Conservation (phyloP, 2,329 filamentous ascomycete species). For the Polytolypa hystricis region DNA sequence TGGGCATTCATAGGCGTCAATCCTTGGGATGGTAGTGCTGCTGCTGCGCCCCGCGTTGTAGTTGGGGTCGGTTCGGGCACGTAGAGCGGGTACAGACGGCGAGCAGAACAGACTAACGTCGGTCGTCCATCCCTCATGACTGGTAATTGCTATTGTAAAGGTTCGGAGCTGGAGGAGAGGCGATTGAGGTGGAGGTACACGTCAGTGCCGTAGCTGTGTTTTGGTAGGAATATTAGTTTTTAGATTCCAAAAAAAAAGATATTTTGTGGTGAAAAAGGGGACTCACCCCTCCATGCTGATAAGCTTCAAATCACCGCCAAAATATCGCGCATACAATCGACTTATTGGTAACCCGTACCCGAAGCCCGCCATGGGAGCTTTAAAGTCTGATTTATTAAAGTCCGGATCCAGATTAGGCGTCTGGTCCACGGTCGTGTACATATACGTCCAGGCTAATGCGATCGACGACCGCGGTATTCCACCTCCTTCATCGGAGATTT, state of each 20-base stretch:
- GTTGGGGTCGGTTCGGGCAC: slow-evolving; percentile 12
- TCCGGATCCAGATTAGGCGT: slow-evolving; percentile 92
- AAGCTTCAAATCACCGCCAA: slow-evolving; percentile 90
- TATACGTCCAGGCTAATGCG: slow-evolving; percentile 98
- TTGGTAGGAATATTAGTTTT: slow-evolving; percentile 10
- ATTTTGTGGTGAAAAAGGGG: slow-evolving; percentile 11
- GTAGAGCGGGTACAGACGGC: slow-evolving; percentile 26
- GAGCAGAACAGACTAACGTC: slow-evolving; percentile 30
- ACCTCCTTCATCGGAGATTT: slow-evolving; percentile 91
- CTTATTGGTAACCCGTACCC: slow-evolving; percentile 96
- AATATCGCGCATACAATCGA: slow-evolving; percentile 87
- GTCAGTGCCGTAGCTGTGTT: slow-evolving; percentile 79
- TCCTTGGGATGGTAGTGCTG: slow-evolving; percentile 34
- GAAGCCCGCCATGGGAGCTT: slow-evolving; percentile 97
- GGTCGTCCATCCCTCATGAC: slow-evolving; percentile 67
- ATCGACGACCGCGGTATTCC: slow-evolving; percentile 89
- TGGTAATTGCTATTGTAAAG: slow-evolving; percentile 83
- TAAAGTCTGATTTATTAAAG: slow-evolving; percentile 98
- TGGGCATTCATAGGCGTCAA: slow-evolving; percentile 42
- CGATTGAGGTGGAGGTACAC: slow-evolving; percentile 97
- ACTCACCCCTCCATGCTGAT: slow-evolving; percentile 98
- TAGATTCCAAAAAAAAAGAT: neutral
- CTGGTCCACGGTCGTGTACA: slow-evolving; percentile 97
- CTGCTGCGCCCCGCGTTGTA: slow-evolving; percentile 16
- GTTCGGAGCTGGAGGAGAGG: slow-evolving; percentile 88